phyloP scores from a whole-genome alignment of 805 yeast species.

The Lipomyces starkeyi region DNA sequence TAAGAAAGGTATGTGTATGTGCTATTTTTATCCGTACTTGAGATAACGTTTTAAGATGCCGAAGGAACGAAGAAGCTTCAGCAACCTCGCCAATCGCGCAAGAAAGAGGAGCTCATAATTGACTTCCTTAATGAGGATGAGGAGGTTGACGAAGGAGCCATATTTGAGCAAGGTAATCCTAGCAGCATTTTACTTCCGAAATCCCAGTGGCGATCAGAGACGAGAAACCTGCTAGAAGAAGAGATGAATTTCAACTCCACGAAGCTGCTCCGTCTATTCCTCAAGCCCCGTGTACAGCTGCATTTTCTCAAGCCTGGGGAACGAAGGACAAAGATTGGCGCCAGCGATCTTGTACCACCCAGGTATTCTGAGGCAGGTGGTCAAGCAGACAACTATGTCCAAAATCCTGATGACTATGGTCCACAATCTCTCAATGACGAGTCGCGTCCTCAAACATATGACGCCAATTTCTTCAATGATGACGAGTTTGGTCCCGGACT shows the following conservation, averaged over 20 bases:
- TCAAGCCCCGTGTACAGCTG: conserved; percentile 58
- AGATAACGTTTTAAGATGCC: background rate
- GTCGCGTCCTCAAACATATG: conserved; percentile 28
- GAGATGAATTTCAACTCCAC: conserved; percentile 75
- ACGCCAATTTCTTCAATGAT: conserved; percentile 45
- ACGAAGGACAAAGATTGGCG: background rate
- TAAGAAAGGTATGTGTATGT: conserved; percentile 44
- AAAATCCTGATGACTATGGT: conserved; percentile 28
- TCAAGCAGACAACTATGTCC: conserved; percentile 14
- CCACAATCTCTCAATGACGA: conserved; percentile 14
- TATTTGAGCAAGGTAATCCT: conserved; percentile 52
- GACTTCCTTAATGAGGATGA: conserved; percentile 52
- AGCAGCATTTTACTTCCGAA: conserved; percentile 50
- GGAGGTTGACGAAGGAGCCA: conserved; percentile 49
- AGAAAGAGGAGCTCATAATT: conserved; percentile 50
- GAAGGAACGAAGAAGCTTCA: conserved; percentile 19
- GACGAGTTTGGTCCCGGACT: conserved; percentile 50
- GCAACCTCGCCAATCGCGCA: conserved; percentile 26
- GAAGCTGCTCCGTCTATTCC: conserved; percentile 67
- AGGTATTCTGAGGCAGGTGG: background rate
- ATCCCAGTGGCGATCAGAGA: conserved; percentile 50
- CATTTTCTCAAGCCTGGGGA: conserved; percentile 19
- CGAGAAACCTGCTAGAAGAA: conserved; percentile 66
- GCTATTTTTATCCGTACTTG: background rate
- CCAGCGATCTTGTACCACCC: background rate